phyloP scores from a whole-genome alignment of 2,329 filamentous ascomycete genomes.

The Drechslerella dactyloides region DNA sequence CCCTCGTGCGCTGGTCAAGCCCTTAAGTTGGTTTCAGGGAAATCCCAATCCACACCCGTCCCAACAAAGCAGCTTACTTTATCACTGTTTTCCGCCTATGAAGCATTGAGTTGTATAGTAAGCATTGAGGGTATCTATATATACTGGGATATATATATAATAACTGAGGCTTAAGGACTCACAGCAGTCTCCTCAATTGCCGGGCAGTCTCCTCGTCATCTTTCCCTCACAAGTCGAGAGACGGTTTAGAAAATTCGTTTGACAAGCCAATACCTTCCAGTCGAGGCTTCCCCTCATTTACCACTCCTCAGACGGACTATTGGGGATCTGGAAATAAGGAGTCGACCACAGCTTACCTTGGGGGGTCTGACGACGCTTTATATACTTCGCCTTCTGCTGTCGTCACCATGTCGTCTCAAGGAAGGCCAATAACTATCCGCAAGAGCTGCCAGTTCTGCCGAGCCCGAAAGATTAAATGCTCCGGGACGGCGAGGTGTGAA shows the following conservation, averaged over 20 bases:
- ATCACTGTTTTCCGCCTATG: neutral
- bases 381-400: slow-evolving; percentile 15
- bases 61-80: neutral
- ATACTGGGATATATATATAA: neutral
- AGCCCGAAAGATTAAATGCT: slow-evolving; percentile 46
- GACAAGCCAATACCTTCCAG: neutral
- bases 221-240: neutral
- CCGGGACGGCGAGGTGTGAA: slow-evolving; percentile 45
- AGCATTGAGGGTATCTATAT: neutral
- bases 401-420: slow-evolving; percentile 38
- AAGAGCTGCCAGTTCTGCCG: slow-evolving; percentile 50
- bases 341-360: slow-evolving; percentile 6
- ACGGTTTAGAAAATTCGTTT: neutral
- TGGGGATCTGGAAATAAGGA: slow-evolving; percentile 4
- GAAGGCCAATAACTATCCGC: slow-evolving; percentile 36
- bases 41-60: neutral
- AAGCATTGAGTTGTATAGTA: neutral
- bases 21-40: neutral
- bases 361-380: slow-evolving; percentile 16
- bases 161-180: neutral
- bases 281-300: neutral
- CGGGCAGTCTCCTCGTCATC: neutral
- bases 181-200: neutral
- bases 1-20: neutral
- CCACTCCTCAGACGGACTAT: neutral